A percentile compares a stretch with the other conserved stretches of the same genome.
These are phyloP conservation scores for Trichoderma guizhouense DNA, from an alignment of 2,329 filamentous ascomycete genomes.

Conservation along the genomic window DNA sequence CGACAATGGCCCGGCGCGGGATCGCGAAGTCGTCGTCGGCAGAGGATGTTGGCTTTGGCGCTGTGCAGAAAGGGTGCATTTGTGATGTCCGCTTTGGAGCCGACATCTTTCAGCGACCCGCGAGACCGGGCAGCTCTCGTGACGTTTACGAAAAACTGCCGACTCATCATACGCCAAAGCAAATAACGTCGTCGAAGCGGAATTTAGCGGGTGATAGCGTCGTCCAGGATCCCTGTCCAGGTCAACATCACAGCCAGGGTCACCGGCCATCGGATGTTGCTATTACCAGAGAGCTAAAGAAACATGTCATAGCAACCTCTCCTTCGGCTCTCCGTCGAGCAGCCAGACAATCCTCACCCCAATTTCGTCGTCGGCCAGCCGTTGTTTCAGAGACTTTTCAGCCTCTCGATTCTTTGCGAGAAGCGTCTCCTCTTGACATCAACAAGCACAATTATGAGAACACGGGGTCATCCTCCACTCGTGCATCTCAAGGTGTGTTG, in stretches of 20 bases:
- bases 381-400: slow-evolving; percentile 34
- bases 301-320: slow-evolving; percentile 16
- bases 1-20: slow-evolving; percentile 4
- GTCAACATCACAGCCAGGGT: slow-evolving; percentile 17
- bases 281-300: slow-evolving; percentile 1
- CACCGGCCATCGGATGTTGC: slow-evolving; percentile 4
- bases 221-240: slow-evolving; percentile 22
- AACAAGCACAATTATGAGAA: slow-evolving; percentile 8
- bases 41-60: slow-evolving; percentile 14
- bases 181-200: slow-evolving; percentile 11
- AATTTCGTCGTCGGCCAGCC: slow-evolving; percentile 29
- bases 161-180: slow-evolving; percentile 26
- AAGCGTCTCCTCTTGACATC: slow-evolving; percentile 25
- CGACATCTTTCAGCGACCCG: neutral
- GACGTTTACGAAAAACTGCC: slow-evolving; percentile 29
- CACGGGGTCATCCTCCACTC: neutral
- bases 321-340: slow-evolving; percentile 19
- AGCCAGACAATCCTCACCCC: slow-evolving; percentile 21
- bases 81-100: neutral
- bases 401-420: slow-evolving; percentile 32
- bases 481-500: slow-evolving; percentile 15
- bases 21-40: neutral
- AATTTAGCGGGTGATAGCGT: slow-evolving; percentile 12
- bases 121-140: slow-evolving; percentile 16
- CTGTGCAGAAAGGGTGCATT: slow-evolving; percentile 16